Conservation (phyloP, 2,329 filamentous ascomycete species). For the Trichoderma sp. region DNA sequence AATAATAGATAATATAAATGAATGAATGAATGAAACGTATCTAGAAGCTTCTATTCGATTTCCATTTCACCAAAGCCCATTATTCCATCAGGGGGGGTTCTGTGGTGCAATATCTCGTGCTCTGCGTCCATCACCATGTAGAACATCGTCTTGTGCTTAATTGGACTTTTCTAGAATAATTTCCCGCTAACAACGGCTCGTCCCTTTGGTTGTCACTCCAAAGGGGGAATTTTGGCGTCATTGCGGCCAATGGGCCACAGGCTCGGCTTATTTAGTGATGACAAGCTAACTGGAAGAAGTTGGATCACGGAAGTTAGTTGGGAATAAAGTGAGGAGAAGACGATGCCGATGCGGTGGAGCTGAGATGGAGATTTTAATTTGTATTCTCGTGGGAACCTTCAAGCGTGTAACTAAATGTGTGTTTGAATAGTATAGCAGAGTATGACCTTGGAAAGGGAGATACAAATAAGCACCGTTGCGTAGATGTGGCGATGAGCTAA, state of each 20-base stretch:
- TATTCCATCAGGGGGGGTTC: no score
- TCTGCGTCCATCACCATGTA: not conserved
- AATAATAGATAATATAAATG: not conserved
- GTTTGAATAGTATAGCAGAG: no score
- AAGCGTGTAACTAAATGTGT: no score
- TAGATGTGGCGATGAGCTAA: not conserved
- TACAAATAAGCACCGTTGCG: not conserved
- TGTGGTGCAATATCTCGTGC: not conserved
- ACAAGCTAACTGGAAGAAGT: not conserved
- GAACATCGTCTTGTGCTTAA: no score
- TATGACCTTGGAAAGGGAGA: not conserved
- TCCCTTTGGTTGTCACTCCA: constrained; percentile 2
- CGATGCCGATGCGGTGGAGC: not conserved
- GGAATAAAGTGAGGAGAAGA: not conserved
- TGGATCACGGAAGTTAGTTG: not conserved
- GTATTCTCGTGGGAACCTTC: no score
- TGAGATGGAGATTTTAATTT: not conserved
- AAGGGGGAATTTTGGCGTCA: not conserved
- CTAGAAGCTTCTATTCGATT: not conserved
- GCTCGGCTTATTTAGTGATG: not conserved
- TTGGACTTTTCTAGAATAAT: not conserved
- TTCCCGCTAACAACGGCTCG: constrained; percentile 7
- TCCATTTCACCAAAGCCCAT: not conserved
- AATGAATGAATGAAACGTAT: not conserved
- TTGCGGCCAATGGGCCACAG: not conserved